Base-by-base conservation (phyloP, 2,329 filamentous ascomycete genomes). In the Epichloe baconii region DNA sequence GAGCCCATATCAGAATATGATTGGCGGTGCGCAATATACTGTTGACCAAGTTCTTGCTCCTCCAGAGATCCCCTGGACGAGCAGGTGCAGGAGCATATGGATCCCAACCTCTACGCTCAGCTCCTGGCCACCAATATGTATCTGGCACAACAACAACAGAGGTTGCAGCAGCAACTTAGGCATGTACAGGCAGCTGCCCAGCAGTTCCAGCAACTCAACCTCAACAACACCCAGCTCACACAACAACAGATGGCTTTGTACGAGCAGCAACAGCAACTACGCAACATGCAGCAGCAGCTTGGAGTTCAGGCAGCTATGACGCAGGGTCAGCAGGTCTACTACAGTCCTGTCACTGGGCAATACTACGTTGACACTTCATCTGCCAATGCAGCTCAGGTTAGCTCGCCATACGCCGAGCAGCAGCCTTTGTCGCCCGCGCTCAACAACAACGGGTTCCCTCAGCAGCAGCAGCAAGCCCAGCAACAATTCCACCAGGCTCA, bases 101-200 rank as follows among this genome's bases (percentile, higher is more conserved):
- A 97, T 61, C 88, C 90, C 49, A 84, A 80, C 54, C 68, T 94
- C 49, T 93, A 95, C 58, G 87, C 89, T 49, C 88, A 95, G 68
- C 76, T 97, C 56, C 80, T 96, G 62, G 86, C 88, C 52, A 94
- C 89, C 61, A 95, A 96, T 67, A 72, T 93, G 65, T 95, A 94
- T 64, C 78, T 98, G 48, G 88, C 89, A 41, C 88, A 95, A 64
- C 90, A 95, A 70, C 91, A 97, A 70, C 89, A 95, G 71, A 85
- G 87, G 57, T 80, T 97, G 49, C 90, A 97, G 70, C 90, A 96
- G 71, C 89, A 97, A 71, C 78, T 97, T 58, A 80, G 88, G 59
- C 86, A 74, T 57, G 82, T 96, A 23, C 93, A 91, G 62, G 82
- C 83, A 49, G 86, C 86, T 38, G 85, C 88, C 54, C 86, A 89